phyloP scores from a whole-genome alignment of 371 early-diverging fungal genomes.

The Syncephalis fuscata region DNA sequence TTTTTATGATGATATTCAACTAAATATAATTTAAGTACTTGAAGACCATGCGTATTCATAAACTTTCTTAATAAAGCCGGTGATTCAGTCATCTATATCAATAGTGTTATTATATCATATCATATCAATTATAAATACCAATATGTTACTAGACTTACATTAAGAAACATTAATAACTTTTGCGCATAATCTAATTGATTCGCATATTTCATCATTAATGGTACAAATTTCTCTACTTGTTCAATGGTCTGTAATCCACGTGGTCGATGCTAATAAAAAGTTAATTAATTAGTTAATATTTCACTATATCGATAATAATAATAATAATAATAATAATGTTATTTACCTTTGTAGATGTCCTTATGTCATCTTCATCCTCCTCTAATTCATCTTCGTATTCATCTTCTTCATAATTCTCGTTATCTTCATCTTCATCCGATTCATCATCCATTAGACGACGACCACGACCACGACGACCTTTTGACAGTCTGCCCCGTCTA shows the following conservation, averaged over 20 bases:
- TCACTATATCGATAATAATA: too few species aligned
- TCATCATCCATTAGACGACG: too few species aligned
- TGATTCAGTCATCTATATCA: slow-evolving; percentile 20
- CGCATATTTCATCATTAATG: slow-evolving; percentile 39
- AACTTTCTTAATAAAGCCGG: slow-evolving; percentile 23
- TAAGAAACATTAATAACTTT: slow-evolving; percentile 21
- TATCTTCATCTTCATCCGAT: too few species aligned
- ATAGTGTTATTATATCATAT: slow-evolving; percentile 9
- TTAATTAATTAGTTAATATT: too few species aligned
- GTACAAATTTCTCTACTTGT: slow-evolving; percentile 43
- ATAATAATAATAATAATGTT: too few species aligned
- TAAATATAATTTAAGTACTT: slow-evolving; percentile 27
- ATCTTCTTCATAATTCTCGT: too few species aligned
- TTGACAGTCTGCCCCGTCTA: too few species aligned
- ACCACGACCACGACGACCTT: too few species aligned
- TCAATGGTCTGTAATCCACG: slow-evolving; percentile 27
- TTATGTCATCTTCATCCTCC: too few species aligned
- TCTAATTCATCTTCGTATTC: slow-evolving; percentile 16
- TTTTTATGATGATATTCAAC: slow-evolving; percentile 25
- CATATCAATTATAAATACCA: slow-evolving; percentile 2
- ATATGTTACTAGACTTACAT: slow-evolving; percentile 1
- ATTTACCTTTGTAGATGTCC: too few species aligned
- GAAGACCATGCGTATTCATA: slow-evolving; percentile 29
- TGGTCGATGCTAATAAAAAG: slow-evolving; percentile 6
- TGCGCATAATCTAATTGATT: slow-evolving; percentile 31